A percentile compares a stretch with the other conserved stretches of the same genome.
phyloP scores from a whole-genome alignment of 345 rosid species.

The Hibiscus tridactylites region DNA sequence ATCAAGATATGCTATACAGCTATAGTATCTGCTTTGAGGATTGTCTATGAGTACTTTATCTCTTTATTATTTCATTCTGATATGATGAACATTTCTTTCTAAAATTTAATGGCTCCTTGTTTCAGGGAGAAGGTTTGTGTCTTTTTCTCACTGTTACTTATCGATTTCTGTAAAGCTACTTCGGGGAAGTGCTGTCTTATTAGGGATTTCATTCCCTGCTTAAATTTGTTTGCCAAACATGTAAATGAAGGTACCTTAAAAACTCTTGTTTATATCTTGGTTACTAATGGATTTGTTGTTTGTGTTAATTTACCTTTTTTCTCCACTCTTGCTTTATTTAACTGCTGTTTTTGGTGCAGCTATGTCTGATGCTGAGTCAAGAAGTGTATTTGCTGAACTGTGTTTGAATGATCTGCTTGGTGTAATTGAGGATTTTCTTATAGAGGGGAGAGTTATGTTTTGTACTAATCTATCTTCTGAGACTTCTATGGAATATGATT shows the following conservation, averaged over 20 bases:
- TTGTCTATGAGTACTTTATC: not conserved
- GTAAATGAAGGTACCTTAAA: conserved; percentile 30
- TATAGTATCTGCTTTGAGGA: conserved; percentile 6
- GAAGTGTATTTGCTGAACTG: conserved; percentile 33
- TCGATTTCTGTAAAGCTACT: conserved; percentile 31
- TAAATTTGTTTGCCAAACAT: conserved; percentile 40
- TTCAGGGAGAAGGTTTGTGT: conserved; percentile 51
- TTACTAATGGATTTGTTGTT: not conserved
- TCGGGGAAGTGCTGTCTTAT: conserved; percentile 14
- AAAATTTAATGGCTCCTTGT: not conserved
- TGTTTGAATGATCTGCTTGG: conserved; percentile 48
- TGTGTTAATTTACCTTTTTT: too few relatives aligned
- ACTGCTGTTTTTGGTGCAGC: conserved; percentile 32
- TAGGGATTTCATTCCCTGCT: conserved; percentile 18
- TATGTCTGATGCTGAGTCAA: conserved; percentile 40
- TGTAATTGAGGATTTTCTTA: conserved; percentile 49
- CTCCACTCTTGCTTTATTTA: not conserved
- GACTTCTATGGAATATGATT: conserved; percentile 17
- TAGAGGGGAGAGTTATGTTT: conserved; percentile 39
- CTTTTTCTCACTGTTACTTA: conserved; percentile 43
- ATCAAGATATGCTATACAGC: not conserved
- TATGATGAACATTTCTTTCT: too few relatives aligned
- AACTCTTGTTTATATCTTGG: conserved; percentile 2
- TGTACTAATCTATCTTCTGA: conserved; percentile 26
- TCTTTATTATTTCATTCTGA: not conserved